Evolutionary conservation across 2,329 filamentous ascomycete genomes (phyloP).

Genomic region (Arachnopeziza araneosa): DNA sequence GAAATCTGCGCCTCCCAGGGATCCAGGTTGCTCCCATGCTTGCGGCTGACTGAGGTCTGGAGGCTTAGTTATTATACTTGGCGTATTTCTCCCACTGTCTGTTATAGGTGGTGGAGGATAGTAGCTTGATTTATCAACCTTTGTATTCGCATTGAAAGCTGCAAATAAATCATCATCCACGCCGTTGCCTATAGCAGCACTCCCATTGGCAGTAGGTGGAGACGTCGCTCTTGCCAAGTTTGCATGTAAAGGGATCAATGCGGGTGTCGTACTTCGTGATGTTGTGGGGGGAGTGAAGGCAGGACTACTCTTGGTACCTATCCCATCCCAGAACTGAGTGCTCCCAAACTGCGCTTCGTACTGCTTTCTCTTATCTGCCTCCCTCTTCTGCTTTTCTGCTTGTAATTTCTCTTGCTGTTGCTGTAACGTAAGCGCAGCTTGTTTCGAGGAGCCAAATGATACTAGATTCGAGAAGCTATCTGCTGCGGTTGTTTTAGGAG

Average conservation of each 20-base stretch:
- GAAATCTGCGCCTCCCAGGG: conserved; percentile 30
- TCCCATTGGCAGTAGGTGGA: conserved; percentile 22
- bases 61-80: conserved; percentile 35
- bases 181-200: conserved; percentile 5
- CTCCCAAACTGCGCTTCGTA: conserved; percentile 75
- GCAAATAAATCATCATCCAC: conserved; percentile 62
- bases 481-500: conserved; percentile 39
- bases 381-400: conserved; percentile 63
- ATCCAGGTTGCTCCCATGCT: conserved; percentile 43
- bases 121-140: conserved; percentile 61
- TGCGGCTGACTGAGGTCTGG: conserved; percentile 49
- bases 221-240: conserved; percentile 27
- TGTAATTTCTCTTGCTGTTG: conserved; percentile 69
- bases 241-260: conserved; percentile 30
- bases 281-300: conserved; percentile 40
- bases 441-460: conserved; percentile 50
- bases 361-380: conserved; percentile 65
- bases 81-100: conserved; percentile 35
- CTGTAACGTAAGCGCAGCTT: conserved; percentile 68
- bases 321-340: conserved; percentile 67
- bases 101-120: conserved; percentile 51
- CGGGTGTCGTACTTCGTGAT: conserved; percentile 43
- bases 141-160: conserved; percentile 60
- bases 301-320: conserved; percentile 49
- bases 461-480: conserved; percentile 79